Percentiles rank a stretch among this genome's conserved stretches.
Conservation (phyloP, 2,329 filamentous ascomycete genomes). For the Xylariaceae sp. region DNA sequence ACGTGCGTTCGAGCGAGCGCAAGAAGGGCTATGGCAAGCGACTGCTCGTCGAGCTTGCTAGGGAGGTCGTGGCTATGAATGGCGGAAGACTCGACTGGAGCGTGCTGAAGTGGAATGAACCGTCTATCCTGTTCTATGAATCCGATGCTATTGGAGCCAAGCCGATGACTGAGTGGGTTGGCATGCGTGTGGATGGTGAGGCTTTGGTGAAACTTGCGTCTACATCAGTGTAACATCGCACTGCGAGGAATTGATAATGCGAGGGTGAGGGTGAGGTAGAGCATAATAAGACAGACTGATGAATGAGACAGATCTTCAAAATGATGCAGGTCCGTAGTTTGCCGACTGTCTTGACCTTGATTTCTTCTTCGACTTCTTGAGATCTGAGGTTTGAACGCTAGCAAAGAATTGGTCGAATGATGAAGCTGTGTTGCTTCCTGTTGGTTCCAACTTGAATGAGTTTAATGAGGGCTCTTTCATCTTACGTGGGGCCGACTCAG, state of each 20-base stretch:
- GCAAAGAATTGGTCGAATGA: no score
- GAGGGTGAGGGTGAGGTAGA: not conserved
- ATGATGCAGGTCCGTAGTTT: no score
- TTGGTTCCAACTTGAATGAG: no score
- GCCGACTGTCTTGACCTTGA: no score
- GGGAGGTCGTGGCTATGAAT: slow-evolving; percentile 67
- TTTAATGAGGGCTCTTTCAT: no score
- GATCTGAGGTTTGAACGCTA: no score
- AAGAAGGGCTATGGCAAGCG: slow-evolving; percentile 75
- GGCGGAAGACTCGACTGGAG: slow-evolving; percentile 83
- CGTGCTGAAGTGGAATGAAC: slow-evolving; percentile 90
- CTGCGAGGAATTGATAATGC: not conserved
- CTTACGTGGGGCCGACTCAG: no score
- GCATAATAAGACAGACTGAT: not conserved
- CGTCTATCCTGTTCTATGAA: slow-evolving; percentile 83
- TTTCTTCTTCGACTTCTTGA: no score
- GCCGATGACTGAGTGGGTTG: slow-evolving; percentile 67
- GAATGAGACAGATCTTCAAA: not conserved
- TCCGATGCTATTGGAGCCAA: slow-evolving; percentile 62
- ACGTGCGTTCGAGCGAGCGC: slow-evolving; percentile 66
- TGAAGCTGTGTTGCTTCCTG: no score
- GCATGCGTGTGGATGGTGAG: slow-evolving; percentile 69
- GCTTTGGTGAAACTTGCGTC: slow-evolving; percentile 57
- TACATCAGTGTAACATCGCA: slow-evolving; percentile 31
- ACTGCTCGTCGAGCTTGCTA: slow-evolving; percentile 72